Conservation (phyloP, 352 stramenopile genomes). For the Phytopythium cucurbitacearum region DNA sequence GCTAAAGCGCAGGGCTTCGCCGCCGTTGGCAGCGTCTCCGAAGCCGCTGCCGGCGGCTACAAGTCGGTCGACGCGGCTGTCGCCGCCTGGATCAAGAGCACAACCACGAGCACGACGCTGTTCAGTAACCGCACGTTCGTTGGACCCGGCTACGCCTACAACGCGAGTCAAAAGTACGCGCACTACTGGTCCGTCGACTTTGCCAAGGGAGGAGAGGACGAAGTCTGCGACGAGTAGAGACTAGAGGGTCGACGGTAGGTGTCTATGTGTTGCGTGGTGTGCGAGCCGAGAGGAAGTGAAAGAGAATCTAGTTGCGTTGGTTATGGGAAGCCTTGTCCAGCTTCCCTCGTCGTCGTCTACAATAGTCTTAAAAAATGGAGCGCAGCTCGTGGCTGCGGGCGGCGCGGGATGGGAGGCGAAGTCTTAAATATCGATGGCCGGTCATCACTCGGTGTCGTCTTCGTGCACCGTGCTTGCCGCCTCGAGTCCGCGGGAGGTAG, state of each 20-base stretch:
- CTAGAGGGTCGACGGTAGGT: slow-evolving; percentile 14
- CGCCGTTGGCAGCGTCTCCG: slow-evolving; percentile 15
- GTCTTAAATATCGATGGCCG: no score
- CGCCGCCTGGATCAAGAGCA: slow-evolving; percentile 39
- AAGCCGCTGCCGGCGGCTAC: slow-evolving; percentile 49
- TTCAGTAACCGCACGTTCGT: slow-evolving; percentile 26
- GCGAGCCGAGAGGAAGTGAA: not conserved
- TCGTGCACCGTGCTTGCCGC: not conserved
- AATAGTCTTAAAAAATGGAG: not conserved
- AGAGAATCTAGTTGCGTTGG: not conserved
- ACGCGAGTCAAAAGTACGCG: slow-evolving; percentile 26
- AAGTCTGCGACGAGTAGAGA: slow-evolving; percentile 14
- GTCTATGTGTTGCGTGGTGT: not conserved
- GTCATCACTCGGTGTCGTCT: not conserved
- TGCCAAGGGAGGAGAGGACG: slow-evolving; percentile 10
- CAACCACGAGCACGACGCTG: slow-evolving; percentile 30
- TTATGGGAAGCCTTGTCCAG: not conserved
- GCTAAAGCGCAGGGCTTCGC: slow-evolving; percentile 21
- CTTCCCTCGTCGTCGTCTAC: not conserved
- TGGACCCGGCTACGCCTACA: slow-evolving; percentile 29
- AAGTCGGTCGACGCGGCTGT: slow-evolving; percentile 28
- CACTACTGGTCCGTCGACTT: slow-evolving; percentile 39
- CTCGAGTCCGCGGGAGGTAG: not conserved
- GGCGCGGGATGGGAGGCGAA: not conserved
- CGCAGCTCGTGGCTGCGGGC: not conserved